These are phyloP conservation scores for Helianthus annuus DNA, from an alignment of 129 eudicot genomes.

Conservation along the genomic window DNA sequence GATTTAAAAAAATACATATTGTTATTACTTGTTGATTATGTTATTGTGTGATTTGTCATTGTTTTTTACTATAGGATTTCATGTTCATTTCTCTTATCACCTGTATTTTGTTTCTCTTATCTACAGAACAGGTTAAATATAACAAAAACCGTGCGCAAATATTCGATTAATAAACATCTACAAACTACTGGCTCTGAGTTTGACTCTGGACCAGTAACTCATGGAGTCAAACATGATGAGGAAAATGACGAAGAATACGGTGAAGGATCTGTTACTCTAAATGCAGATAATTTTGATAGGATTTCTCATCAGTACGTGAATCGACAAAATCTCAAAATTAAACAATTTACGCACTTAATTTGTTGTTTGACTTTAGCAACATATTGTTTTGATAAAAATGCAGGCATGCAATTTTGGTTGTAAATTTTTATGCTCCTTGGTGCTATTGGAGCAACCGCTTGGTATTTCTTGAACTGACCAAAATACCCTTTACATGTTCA, in stretches of 20 bases:
- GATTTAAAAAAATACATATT: constrained; percentile 8
- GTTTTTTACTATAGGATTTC: constrained; percentile 1
- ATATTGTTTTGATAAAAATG: constrained; percentile 33
- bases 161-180: constrained; percentile 66
- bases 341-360: constrained; percentile 1
- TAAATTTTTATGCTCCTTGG: constrained; percentile 98
- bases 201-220: constrained; percentile 52
- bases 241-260: constrained; percentile 75
- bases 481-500: constrained; percentile 11
- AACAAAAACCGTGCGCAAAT: constrained; percentile 85
- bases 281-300: constrained; percentile 68
- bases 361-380: background rate
- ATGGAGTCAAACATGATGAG: constrained; percentile 73
- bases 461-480: constrained; percentile 44
- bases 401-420: constrained; percentile 86
- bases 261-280: constrained; percentile 77
- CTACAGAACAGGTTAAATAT: constrained; percentile 95
- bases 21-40: constrained; percentile 8
- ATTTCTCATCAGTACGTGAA: constrained; percentile 71
- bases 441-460: constrained; percentile 91
- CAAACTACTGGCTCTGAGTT: constrained; percentile 70
- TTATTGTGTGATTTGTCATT: constrained; percentile 5
- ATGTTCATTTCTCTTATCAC: constrained; percentile 16
- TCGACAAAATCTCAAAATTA: background rate
- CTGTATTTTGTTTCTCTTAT: constrained; percentile 38